phyloP scores from a whole-genome alignment of 1,284 basidiomycete genomes.

The Leccinum pachyderme region DNA sequence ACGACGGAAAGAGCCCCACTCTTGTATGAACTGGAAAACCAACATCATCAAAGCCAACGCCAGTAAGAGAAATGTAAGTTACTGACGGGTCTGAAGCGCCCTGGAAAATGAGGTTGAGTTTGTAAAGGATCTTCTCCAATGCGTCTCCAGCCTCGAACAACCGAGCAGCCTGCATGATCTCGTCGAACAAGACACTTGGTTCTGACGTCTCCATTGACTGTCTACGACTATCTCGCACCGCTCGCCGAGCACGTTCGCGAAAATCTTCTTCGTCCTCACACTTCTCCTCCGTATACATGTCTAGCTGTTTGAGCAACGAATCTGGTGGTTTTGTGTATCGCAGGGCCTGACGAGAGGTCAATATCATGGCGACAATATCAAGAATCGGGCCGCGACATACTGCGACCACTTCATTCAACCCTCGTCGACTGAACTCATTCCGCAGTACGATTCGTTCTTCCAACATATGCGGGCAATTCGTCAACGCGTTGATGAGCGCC shows the following conservation, averaged over 20 bases:
- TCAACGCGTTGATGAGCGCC: slow-evolving; percentile 79
- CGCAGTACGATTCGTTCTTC: slow-evolving; percentile 78
- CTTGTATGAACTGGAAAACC: slow-evolving; percentile 57
- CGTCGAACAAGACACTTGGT: slow-evolving; percentile 50
- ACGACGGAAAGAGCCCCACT: slow-evolving; percentile 59
- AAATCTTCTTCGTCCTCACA: slow-evolving; percentile 87
- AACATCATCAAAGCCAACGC: slow-evolving; percentile 5
- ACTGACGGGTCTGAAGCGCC: slow-evolving; percentile 62
- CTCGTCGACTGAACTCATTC: slow-evolving; percentile 79
- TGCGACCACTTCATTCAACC: slow-evolving; percentile 79
- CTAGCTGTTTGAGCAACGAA: slow-evolving; percentile 68
- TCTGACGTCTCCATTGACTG: slow-evolving; percentile 45
- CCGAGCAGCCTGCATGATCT: slow-evolving; percentile 55
- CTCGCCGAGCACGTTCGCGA: slow-evolving; percentile 55
- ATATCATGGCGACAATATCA: neutral
- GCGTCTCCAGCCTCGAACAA: slow-evolving; percentile 29
- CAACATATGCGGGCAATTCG: slow-evolving; percentile 72
- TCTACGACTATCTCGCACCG: slow-evolving; percentile 38
- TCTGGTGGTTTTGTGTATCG: slow-evolving; percentile 79
- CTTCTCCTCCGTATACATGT: slow-evolving; percentile 81
- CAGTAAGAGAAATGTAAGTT: neutral
- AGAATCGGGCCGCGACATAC: slow-evolving; percentile 46
- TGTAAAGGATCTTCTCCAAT: slow-evolving; percentile 24
- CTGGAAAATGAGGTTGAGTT: slow-evolving; percentile 53
- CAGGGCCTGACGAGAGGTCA: slow-evolving; percentile 49